Conservation (phyloP, 2,329 filamentous ascomycete species). For the Sporothrix schenckii region DNA sequence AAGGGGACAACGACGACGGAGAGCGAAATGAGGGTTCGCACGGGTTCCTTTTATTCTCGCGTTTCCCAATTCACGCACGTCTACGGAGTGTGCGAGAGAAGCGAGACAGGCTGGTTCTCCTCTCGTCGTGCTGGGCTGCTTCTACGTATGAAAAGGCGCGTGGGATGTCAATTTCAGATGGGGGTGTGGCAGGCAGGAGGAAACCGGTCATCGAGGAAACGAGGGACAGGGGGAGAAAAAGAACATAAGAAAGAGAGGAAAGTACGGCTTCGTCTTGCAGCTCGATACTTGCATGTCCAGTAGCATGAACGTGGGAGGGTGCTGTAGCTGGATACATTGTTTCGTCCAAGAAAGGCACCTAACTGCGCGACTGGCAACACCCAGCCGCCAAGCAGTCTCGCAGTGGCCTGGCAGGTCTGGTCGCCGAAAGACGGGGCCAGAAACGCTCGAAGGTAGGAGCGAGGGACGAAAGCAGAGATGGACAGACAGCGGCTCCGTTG, state of each 20-base stretch:
- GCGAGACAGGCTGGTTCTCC: slow-evolving; percentile 5
- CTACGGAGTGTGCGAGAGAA: slow-evolving; percentile 17
- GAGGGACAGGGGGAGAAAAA: not conserved
- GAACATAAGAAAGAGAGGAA: not conserved
- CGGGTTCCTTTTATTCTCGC: slow-evolving; percentile 28
- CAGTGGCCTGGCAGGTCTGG: not conserved
- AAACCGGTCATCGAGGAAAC: slow-evolving; percentile 3
- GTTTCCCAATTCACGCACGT: slow-evolving; percentile 5
- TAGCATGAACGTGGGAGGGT: slow-evolving; percentile 21
- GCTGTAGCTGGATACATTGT: slow-evolving; percentile 24
- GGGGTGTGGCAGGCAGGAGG: slow-evolving; percentile 22
- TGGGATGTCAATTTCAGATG: slow-evolving; percentile 27
- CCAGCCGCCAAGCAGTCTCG: slow-evolving; percentile 5
- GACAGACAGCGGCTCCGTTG: not conserved
- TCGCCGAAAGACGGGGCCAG: slow-evolving; percentile 25
- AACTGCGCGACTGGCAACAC: not conserved
- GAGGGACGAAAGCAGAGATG: not conserved
- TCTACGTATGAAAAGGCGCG: slow-evolving; percentile 26
- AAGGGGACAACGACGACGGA: not conserved
- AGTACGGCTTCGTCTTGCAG: slow-evolving; percentile 1
- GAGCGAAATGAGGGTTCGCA: slow-evolving; percentile 10
- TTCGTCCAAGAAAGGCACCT: slow-evolving; percentile 24
- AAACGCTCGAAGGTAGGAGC: not conserved
- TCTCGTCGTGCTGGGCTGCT: not conserved
- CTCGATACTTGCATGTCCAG: slow-evolving; percentile 15